Base-by-base conservation (phyloP, 1,284 basidiomycete genomes). In the Ceratobasidium sp. region DNA sequence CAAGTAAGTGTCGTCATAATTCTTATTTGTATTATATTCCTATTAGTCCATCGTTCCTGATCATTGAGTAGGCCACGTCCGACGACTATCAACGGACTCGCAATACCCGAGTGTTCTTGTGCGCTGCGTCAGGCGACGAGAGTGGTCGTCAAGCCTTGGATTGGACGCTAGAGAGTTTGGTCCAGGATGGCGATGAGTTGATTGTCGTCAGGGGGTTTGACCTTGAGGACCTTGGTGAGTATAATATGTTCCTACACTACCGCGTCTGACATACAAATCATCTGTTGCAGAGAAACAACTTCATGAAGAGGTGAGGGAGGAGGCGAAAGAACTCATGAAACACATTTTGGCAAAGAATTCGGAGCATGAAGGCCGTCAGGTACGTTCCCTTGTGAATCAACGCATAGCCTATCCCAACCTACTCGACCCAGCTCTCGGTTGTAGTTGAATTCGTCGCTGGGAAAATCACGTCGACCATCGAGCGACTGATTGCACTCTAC, bases 381-480 rank as follows among this genome's bases (percentile, higher is more conserved):
- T 89, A 74, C 47, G 77, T 70, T n/a, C 3, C 1, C 20, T 27
- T 20, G 45, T 32, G 22, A 15, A 20, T 20, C 12, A 3, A n/a
- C 20, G 35, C 42, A 25, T 32, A 17, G 2, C 22, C 56, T 42
- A 20, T 31, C 38, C 40, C 4, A 8, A 29, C 42, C 10, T 22
- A 38, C 27, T 43, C 27, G 47, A 56, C 35, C 17, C 73, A 93
- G 89, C 86, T 98, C 38, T 96, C 92, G 0, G 87, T 98, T 71
- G 91, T 97, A 56, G 88, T 98, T 69, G 96, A 98, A 80, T 96
- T 93, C 76, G 92, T 98, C 45, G 92, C 94, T 0, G 96, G 96
- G 35, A 90, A 89, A 72, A 88, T 97, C 5, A 92, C 93, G 0
- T 87, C 91, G 68, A 95, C 93, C 8, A 89, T 98, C 71, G 91